Percentiles rank a stretch among this genome's conserved stretches.
Conservation (phyloP, 2,329 filamentous ascomycete genomes). For the Aspergillus terreus region DNA sequence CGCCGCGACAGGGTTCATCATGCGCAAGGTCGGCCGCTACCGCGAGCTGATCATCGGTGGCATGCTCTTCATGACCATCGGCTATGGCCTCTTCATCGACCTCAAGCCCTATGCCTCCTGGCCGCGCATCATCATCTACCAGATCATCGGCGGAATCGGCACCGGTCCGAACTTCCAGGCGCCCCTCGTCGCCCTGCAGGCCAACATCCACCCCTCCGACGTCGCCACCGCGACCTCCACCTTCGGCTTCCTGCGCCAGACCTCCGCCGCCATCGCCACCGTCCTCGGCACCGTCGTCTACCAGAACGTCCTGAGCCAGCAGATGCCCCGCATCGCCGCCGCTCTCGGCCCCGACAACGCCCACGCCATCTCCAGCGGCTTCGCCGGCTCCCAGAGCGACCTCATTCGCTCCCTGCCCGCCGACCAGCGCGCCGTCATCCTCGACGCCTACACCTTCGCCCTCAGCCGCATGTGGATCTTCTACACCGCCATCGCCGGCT, state of each 20-base stretch:
- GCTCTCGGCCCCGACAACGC: constrained; percentile 29
- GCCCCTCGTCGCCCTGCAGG: constrained; percentile 62
- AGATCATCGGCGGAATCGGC: constrained; percentile 59
- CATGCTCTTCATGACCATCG: constrained; percentile 58
- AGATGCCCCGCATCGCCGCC: constrained; percentile 23
- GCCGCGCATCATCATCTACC: constrained; percentile 50
- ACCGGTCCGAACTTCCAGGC: constrained; percentile 62
- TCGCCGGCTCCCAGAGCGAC: constrained; percentile 33
- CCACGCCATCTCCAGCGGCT: constrained; percentile 23
- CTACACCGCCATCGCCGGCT: constrained; percentile 37
- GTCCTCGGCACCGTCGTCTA: constrained; percentile 55
- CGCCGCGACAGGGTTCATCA: constrained; percentile 60
- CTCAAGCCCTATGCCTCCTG: constrained; percentile 52
- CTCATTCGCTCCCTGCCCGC: constrained; percentile 32
- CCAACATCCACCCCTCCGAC: constrained; percentile 56
- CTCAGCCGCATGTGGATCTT: constrained; percentile 51
- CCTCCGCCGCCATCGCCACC: constrained; percentile 56
- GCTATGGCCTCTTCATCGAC: constrained; percentile 63
- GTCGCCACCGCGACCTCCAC: constrained; percentile 62
- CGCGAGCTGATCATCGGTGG: constrained; percentile 58
- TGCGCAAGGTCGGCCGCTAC: constrained; percentile 69
- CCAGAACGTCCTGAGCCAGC: constrained; percentile 35
- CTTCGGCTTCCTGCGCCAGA: constrained; percentile 58
- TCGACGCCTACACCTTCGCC: constrained; percentile 39
- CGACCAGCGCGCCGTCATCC: constrained; percentile 35